Conservation (phyloP, 306 rosid species). For the Rosa lucieae region DNA sequence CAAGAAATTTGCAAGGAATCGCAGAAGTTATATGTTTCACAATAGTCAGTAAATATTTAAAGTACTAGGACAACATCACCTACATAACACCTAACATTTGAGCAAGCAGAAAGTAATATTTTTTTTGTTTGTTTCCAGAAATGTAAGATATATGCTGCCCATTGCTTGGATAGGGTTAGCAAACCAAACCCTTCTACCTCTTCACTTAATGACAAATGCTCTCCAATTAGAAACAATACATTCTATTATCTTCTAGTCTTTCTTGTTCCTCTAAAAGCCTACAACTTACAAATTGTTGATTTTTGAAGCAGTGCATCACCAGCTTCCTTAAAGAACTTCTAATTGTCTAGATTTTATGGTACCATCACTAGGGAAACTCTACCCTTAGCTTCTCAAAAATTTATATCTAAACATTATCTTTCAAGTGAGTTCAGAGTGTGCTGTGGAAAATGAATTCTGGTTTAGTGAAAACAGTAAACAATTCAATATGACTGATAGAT, state of each 20-base stretch:
- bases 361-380: neutral
- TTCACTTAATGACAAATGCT: neutral
- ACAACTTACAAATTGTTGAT: neutral
- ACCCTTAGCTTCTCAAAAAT: neutral
- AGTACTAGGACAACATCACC: neutral
- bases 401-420: neutral
- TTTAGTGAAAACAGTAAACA: neutral
- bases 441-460: neutral
- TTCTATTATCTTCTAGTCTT: neutral
- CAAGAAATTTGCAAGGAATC: conserved; percentile 18
- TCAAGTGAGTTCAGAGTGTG: neutral
- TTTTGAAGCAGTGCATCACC: neutral
- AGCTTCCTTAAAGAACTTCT: neutral
- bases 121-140: conserved; percentile 5
- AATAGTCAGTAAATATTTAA: neutral
- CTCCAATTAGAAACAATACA: neutral
- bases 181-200: neutral
- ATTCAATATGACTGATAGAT: neutral
- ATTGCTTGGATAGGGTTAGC: neutral
- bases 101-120: neutral
- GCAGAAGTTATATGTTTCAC: neutral
- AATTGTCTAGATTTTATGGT: neutral
- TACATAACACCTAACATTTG: neutral
- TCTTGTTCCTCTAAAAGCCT: neutral
- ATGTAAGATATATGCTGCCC: neutral